Base-by-base conservation (phyloP, 192 early-diverging fungal genomes). In the Globomyces pollinis-pini region DNA sequence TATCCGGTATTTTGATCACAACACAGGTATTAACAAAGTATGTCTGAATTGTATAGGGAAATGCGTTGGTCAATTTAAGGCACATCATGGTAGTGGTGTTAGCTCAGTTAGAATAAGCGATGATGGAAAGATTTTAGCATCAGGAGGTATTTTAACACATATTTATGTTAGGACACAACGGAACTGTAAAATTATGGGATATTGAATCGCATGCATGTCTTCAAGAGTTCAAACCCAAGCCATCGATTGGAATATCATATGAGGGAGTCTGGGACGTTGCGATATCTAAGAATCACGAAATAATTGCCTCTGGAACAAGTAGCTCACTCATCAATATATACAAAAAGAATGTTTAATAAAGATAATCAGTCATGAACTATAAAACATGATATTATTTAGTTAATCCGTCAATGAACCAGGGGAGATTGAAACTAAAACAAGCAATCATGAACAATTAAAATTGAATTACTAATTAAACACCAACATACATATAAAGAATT, bases 161-260 rank as follows among this genome's bases (percentile, higher is more conserved):
- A 23, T 15, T 64, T 6, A 58, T 63, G 11, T 18, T 57, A 76
- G 86, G 88, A 0, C 87, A 91, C 62, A 87, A 91, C 63, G 73
- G 77, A 32, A 87, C 87, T 0, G 69, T 91, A 13, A 79, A 86
- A 26, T 71, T 87, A 62, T 91, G 88, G 86, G 88, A 91, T 57
- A 69, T 91, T 28, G 61, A 69, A 8, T 77, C 76, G 20, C 72
- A 75, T 21, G 43, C 69, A 18, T 88, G 86, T 64, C 41, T 86
- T 15, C 88, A 91, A 65, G 88, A 90, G 64, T 43, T 43, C 5
- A 43, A 43, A 18, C 13, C 41, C 8, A 18, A 18, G 5, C 13
- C 13, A 43, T 18, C 41, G 82, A 77, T 47, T 70, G 67, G 41
- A 61, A 26, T 39, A 39, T 15, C 0, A 15, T 20, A 18, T 16